Conservation (phyloP, 805 yeast species). For the Ogataea zsoltii region DNA sequence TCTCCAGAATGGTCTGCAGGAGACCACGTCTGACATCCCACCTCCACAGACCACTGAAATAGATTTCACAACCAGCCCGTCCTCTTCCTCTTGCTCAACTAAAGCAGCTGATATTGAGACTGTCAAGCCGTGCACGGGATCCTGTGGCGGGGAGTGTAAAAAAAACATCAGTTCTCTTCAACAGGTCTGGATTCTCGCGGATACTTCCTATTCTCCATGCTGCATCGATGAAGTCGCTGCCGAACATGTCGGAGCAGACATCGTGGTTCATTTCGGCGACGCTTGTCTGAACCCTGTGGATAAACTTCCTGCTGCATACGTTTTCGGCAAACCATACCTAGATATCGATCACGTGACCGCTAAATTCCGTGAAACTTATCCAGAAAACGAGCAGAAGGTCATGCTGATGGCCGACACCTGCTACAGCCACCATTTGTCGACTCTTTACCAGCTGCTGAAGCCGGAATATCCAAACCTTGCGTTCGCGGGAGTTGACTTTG, state of each 20-base stretch:
- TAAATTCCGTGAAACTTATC: slow-evolving; percentile 44
- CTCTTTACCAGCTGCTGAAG: slow-evolving; percentile 38
- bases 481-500: slow-evolving; percentile 42
- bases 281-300: slow-evolving; percentile 85
- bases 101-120: slow-evolving; percentile 26
- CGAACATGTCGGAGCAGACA: slow-evolving; percentile 82
- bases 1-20: slow-evolving; percentile 42
- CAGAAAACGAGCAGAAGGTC: slow-evolving; percentile 43
- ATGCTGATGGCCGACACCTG: slow-evolving; percentile 78
- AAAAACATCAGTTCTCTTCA: slow-evolving; percentile 16
- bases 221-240: slow-evolving; percentile 98
- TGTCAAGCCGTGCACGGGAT: slow-evolving; percentile 26
- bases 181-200: slow-evolving; percentile 83
- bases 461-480: slow-evolving; percentile 36
- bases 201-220: slow-evolving; percentile 92
- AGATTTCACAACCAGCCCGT: too few relatives aligned
- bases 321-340: slow-evolving; percentile 69
- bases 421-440: slow-evolving; percentile 46
- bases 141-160: slow-evolving; percentile 32
- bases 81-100: slow-evolving; percentile 10
- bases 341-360: slow-evolving; percentile 41
- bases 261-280: slow-evolving; percentile 91
- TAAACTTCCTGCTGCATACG: slow-evolving; percentile 72
- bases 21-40: background rate
- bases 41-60: background rate